Base-by-base conservation (phyloP, 371 early-diverging fungal species). In the Mucor velutinosus region DNA sequence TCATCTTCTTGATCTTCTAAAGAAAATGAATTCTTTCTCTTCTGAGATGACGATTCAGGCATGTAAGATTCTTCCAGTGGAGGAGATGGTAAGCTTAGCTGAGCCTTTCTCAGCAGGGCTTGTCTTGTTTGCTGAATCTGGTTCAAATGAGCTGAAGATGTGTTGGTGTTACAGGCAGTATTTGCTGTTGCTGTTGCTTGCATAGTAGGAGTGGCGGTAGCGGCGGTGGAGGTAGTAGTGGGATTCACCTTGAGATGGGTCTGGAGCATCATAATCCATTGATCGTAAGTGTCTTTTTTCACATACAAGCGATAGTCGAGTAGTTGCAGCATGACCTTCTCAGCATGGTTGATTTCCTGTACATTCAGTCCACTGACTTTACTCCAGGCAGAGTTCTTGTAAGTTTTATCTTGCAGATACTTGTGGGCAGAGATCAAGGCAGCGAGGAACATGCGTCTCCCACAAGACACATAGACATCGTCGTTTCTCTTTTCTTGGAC, bases 371-470 rank as follows among this genome's bases (percentile, higher is more conserved):
- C 87, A 51, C 92, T 88, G 58, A 93, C 85, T 79, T 89, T 87
- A 66, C 88, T 83, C 93, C 93, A 93, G 17, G 91, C 90, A 62
- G 83, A 81, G 78, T 92, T 92, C 35, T 90, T 87, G 77, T 89
- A 93, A 41, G 91, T 88, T 66, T 86, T 80, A 71, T 93, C 93
- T 63, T 86, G 86, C 45, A 90, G 81, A 66, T 87, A 93, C 69
- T 93, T 93, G 55, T 90, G 89, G 8, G 93, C 93, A 30, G 88
- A 80, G 53, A 93, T 89, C 17, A 93, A 66, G 1, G 91, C 88
- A 10, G 91, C 91, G 23, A 92, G 77, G 76, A 91, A 93, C 91
- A 92, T 91, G 37, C 93, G 86, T 23, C 92, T 79, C 5, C 92
- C 91, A 67, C 93, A 92, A 23, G 75, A 68, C 11, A 69, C 59